phyloP scores from a whole-genome alignment of 1,139 yeast genomes.

The Suhomyces anneliseae region DNA sequence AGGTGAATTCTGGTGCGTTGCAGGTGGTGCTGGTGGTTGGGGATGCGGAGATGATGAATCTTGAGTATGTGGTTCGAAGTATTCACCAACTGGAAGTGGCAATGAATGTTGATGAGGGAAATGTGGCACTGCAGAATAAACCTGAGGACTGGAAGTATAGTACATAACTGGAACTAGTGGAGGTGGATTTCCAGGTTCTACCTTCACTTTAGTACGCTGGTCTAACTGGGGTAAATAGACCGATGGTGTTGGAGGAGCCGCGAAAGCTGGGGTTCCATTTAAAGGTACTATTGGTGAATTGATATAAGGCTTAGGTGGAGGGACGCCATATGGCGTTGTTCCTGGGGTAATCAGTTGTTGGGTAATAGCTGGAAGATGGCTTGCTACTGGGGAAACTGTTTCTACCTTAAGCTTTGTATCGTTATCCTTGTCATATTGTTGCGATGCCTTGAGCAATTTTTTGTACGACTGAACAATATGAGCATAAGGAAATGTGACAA shows the following conservation, averaged over 20 bases:
- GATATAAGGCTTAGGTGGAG: too few relatives aligned
- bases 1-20: conserved; percentile 2
- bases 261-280: too few relatives aligned
- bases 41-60: neutral
- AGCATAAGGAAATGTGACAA: conserved; percentile 28
- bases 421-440: conserved; percentile 1
- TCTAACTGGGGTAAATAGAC: neutral
- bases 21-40: conserved; percentile 4
- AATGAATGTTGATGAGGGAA: conserved; percentile 3
- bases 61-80: neutral
- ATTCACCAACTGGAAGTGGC: conserved; percentile 1
- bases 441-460: conserved; percentile 10
- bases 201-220: neutral
- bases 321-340: too few relatives aligned
- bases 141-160: conserved; percentile 5
- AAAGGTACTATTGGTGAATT: too few relatives aligned
- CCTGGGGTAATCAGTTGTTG: too few relatives aligned
- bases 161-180: neutral
- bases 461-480: conserved; percentile 21
- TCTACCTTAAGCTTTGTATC: neutral
- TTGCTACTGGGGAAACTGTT: too few relatives aligned
- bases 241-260: neutral
- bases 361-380: too few relatives aligned
- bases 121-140: neutral
- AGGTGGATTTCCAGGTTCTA: neutral